Base-by-base conservation (phyloP, 2,329 filamentous ascomycete species). In the Venturiaceae sp. region DNA sequence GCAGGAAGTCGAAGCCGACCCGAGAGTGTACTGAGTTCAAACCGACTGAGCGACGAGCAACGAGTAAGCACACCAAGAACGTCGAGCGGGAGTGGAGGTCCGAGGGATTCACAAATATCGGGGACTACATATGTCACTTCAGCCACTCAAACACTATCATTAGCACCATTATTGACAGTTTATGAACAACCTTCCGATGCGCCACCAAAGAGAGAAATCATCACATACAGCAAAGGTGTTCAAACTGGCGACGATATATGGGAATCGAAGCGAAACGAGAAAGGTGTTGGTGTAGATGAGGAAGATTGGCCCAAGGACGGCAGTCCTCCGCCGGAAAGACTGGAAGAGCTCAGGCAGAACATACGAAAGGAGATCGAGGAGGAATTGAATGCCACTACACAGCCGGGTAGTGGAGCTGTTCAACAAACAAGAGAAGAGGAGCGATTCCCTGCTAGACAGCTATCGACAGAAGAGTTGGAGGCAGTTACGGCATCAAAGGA, bases 201-300 rank as follows among this genome's bases (percentile, higher is more conserved):
- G 83, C 78, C 62, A 30, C 69, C 73, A 56, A 79, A 76, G 65
- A 75, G 76, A 63, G 94, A 99, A 72, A 80, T 95, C 60, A 91
- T 95, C 68, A 95, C 91, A 57, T 99, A 99, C 78, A 97, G 89
- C 79, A 97, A 96, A 76, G 92, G 86, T 58, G 91, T 97, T 23
- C 95, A 99, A 73, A 96, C 94, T 16, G 84, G 87, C 23, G 87
- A 90, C 66, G 84, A 86, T 62, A n/a, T n/a, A n/a, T 88, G 88
- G 83, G 77, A 79, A 19, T 73, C 74, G 6, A 76, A 78, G 26
- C 26, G 59, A 46, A n/a, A 54, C n/a, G 57, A 58, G 9, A 53
- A 46, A 26, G 55, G 57, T 11, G 57, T 41, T 13, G 57, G 5
- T 75, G 80, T 30, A 75, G 79, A 82, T 32, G 80, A 82, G 26